Evolutionary conservation across 2,329 filamentous ascomycete species (phyloP).

Genomic region (Colletotrichum agaves): DNA sequence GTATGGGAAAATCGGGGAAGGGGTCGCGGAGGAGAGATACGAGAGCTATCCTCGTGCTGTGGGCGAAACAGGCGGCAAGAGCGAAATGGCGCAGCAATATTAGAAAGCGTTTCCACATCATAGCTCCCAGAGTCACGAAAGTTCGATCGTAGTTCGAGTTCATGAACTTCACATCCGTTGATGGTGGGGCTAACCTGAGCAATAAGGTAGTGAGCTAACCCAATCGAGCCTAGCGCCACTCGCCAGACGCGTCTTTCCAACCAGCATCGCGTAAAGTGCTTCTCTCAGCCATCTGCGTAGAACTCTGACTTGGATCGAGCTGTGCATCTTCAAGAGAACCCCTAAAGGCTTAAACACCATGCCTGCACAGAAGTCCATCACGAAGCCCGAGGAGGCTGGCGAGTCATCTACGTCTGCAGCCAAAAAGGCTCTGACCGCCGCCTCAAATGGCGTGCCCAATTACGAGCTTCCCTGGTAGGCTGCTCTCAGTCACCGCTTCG

Average conservation of each 20-base stretch:
- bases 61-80: slow-evolving; percentile 89
- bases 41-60: slow-evolving; percentile 87
- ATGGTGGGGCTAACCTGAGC: too few species aligned
- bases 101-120: slow-evolving; percentile 73
- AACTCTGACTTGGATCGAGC: not conserved
- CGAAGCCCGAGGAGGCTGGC: slow-evolving; percentile 63
- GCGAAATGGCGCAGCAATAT: too few species aligned
- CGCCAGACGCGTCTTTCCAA: slow-evolving; percentile 35
- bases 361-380: slow-evolving; percentile 56
- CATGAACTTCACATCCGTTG: too few species aligned
- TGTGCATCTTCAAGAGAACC: slow-evolving; percentile 1
- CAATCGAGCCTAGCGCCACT: slow-evolving; percentile 14
- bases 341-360: slow-evolving; percentile 5
- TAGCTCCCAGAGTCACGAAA: too few species aligned
- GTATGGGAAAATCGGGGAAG: slow-evolving; percentile 85
- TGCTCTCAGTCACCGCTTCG: not conserved
- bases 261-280: slow-evolving; percentile 37
- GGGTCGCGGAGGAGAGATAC: slow-evolving; percentile 86
- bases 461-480: slow-evolving; percentile 85
- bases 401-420: slow-evolving; percentile 70
- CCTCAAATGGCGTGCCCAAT: slow-evolving; percentile 61
- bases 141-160: too few species aligned
- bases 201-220: not conserved
- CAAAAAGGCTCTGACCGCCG: slow-evolving; percentile 64
- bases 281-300: slow-evolving; percentile 7